Conservation (phyloP, 208 protist genomes). For the Acanthamoeba royreba region DNA sequence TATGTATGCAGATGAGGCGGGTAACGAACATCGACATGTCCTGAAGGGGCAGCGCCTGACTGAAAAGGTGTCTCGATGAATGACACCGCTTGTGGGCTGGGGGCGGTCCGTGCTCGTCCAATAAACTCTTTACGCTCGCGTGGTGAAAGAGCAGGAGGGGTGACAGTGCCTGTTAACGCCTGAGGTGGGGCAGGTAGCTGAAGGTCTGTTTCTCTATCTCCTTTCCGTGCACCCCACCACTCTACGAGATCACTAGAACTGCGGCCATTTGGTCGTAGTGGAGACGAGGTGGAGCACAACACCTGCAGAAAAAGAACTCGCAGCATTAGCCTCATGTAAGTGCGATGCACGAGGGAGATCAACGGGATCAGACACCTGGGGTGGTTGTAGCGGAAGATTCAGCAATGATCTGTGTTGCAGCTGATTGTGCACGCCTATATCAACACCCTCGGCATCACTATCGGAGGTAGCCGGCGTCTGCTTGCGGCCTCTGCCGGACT, state of each 20-base stretch:
- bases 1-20: too few relatives aligned
- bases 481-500: not conserved
- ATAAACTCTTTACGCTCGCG: not conserved
- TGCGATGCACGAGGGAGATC: too few relatives aligned
- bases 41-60: not conserved
- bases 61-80: not conserved
- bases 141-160: not conserved
- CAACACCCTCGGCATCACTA: not conserved
- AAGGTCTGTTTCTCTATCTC: too few relatives aligned
- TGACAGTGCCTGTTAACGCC: not conserved
- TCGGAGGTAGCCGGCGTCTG: not conserved
- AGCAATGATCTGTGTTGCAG: not conserved
- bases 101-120: not conserved
- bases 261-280: too few relatives aligned
- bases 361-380: too few relatives aligned
- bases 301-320: too few relatives aligned
- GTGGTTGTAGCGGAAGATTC: not conserved
- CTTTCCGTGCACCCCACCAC: too few relatives aligned
- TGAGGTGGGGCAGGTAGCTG: not conserved
- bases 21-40: too few relatives aligned
- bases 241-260: too few relatives aligned
- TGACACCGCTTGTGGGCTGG: not conserved
- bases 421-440: too few relatives aligned
- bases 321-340: too few relatives aligned
- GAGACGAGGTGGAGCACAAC: too few relatives aligned